Evolutionary conservation across 805 yeast genomes (phyloP).

Genomic region (Priceomyces melissophilus): DNA sequence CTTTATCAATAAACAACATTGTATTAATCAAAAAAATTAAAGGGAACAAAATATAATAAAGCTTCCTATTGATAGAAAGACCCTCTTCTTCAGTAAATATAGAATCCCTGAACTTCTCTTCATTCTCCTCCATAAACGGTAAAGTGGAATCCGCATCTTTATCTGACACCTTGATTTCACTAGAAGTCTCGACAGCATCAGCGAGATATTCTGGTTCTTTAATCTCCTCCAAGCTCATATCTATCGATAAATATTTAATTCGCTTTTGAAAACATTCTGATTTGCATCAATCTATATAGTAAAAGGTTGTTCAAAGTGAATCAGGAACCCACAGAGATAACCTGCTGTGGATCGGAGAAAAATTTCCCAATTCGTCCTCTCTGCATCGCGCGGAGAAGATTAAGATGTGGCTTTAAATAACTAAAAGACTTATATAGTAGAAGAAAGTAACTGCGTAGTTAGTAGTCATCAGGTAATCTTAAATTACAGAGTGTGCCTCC

Average conservation of each 20-base stretch:
- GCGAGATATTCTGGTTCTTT: background rate
- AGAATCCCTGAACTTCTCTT: slow-evolving; percentile 5
- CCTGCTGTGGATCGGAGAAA: background rate
- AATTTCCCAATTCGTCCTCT: background rate
- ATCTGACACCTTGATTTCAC: background rate
- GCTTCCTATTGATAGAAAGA: slow-evolving; percentile 1
- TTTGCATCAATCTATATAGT: no score
- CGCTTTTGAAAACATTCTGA: no score
- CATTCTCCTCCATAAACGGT: slow-evolving; percentile 33
- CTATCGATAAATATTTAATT: background rate
- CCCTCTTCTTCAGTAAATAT: background rate
- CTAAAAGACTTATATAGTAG: no score
- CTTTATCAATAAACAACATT: slow-evolving; percentile 50
- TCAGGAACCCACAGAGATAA: slow-evolving; percentile 1
- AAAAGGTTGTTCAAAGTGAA: background rate
- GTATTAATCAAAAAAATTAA: slow-evolving; percentile 26
- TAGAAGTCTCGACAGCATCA: background rate
- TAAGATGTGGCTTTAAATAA: no score
- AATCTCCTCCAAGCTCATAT: background rate
- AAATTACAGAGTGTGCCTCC: no score
- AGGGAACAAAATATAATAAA: background rate
- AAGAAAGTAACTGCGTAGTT: no score
- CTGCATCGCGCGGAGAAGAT: no score
- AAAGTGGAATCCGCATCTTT: slow-evolving; percentile 40
- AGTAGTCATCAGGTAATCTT: no score